Base-by-base conservation (phyloP, 2,329 filamentous ascomycete species). In the Phyllosticta citriasiana region DNA sequence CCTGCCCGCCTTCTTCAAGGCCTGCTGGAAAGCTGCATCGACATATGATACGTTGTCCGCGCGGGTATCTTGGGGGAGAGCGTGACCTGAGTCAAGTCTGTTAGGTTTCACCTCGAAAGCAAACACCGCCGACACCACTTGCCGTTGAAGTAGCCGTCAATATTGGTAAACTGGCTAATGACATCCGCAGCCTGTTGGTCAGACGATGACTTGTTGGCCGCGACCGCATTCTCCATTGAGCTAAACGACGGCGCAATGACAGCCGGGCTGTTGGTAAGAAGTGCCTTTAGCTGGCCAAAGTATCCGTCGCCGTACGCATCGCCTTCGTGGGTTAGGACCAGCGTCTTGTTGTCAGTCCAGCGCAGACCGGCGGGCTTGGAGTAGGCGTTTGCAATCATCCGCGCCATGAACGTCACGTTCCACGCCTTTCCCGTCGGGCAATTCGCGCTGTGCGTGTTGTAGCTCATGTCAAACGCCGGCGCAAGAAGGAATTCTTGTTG, bases 391-490 rank as follows among this genome's bases (percentile, higher is more conserved):
- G 65, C 64, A 61, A 75, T 67, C 58, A 70, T 68, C 25, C 67
- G 65, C 35, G 69, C 63, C 70, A 74, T 73, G 65, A 68, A 73
- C 14, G 69, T 70, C 64, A 66, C 65, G 67, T 73, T 74, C 72
- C 73, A 75, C 67, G 69, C 73, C 52, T 64, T 58, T 62, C 70
- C 65, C 40, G 60, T 64, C 3, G 60, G 58, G 66, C 72, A 74
- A 16, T 65, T 60, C 2, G 24, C 50, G 14, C 54, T 60, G 56
- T 65, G 66, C 30, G 57, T 52, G 19, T 53, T 30, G 63, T 70
- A 72, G 66, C 68, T 72, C 72, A 74, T 74, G 65, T 75, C 73
- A 65, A 75, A 75, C 22, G 72, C 74, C 63, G 70, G 68, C 63
- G 72, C 69, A 63, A 75, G 67, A 64, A 70, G 69, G 68, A 75